Conservation (phyloP, 225 moss, liverwort and hornwort genomes). For the Marchantia polymorpha region DNA sequence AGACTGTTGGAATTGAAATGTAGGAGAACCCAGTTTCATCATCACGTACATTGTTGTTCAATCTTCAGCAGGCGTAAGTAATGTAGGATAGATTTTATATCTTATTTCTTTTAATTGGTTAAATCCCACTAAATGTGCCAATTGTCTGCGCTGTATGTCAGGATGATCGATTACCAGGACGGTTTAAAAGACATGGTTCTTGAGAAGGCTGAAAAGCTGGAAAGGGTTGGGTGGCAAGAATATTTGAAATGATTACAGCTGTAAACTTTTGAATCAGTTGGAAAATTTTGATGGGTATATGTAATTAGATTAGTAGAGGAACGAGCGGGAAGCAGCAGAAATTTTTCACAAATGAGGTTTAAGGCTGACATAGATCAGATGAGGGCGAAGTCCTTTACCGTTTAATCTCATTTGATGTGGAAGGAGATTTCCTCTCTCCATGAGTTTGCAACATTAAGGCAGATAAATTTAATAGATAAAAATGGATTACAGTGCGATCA, state of each 20-base stretch:
- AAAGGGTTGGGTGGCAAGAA: constrained; percentile 61
- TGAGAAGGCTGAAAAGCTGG: constrained; percentile 69
- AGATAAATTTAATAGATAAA: neutral
- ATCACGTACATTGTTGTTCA: too few species aligned
- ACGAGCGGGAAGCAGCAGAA: neutral
- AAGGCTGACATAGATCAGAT: neutral
- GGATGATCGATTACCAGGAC: constrained; percentile 70
- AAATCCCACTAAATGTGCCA: neutral
- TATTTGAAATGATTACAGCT: constrained; percentile 33
- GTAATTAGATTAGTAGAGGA: neutral
- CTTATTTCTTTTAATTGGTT: too few species aligned
- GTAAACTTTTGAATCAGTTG: neutral
- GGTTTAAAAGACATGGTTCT: constrained; percentile 69
- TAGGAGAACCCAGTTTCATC: too few species aligned
- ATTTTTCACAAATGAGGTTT: neutral
- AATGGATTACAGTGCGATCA: neutral
- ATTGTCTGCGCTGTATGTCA: constrained; percentile 9
- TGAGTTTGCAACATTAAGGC: neutral
- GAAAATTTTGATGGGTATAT: constrained; percentile 9
- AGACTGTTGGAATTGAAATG: too few species aligned
- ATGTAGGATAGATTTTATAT: too few species aligned
- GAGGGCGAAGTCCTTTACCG: neutral
- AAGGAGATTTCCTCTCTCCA: neutral
- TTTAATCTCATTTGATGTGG: neutral
- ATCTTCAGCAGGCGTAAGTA: too few species aligned